These are phyloP conservation scores for Pythium plurisporium DNA, from an alignment of 352 stramenopile species.

Conservation along the genomic window DNA sequence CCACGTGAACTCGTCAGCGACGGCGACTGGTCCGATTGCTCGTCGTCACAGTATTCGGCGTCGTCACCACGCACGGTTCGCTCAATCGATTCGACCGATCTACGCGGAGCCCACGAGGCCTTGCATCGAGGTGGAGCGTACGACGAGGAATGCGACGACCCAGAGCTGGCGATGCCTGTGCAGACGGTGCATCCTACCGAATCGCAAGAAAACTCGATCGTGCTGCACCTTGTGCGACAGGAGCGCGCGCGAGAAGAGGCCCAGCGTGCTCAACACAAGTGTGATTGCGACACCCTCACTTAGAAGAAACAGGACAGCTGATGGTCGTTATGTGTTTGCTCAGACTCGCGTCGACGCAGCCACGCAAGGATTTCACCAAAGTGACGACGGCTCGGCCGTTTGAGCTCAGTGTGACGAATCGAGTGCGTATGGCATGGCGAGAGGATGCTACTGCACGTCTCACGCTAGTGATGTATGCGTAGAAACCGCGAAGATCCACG, in stretches of 20 bases:
- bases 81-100: slow-evolving; percentile 10
- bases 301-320: no score
- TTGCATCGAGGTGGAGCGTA: no score
- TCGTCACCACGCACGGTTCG: slow-evolving; percentile 8
- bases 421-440: not conserved
- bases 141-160: slow-evolving; percentile 14
- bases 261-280: slow-evolving; percentile 42
- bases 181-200: slow-evolving; percentile 41
- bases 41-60: slow-evolving; percentile 19
- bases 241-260: slow-evolving; percentile 40
- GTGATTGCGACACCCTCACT: not conserved
- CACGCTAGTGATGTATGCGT: not conserved
- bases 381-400: slow-evolving; percentile 51
- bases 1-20: not conserved
- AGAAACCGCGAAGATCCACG: slow-evolving; percentile 17
- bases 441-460: not conserved
- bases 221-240: slow-evolving; percentile 50
- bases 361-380: slow-evolving; percentile 52
- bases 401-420: slow-evolving; percentile 58
- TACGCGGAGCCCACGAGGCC: not conserved
- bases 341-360: slow-evolving; percentile 19
- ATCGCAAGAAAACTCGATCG: slow-evolving; percentile 56
- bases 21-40: slow-evolving; percentile 6
- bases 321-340: no score
- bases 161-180: slow-evolving; percentile 8